Conservation (phyloP, 805 yeast genomes). For the Cyberlindnera petersonii region DNA sequence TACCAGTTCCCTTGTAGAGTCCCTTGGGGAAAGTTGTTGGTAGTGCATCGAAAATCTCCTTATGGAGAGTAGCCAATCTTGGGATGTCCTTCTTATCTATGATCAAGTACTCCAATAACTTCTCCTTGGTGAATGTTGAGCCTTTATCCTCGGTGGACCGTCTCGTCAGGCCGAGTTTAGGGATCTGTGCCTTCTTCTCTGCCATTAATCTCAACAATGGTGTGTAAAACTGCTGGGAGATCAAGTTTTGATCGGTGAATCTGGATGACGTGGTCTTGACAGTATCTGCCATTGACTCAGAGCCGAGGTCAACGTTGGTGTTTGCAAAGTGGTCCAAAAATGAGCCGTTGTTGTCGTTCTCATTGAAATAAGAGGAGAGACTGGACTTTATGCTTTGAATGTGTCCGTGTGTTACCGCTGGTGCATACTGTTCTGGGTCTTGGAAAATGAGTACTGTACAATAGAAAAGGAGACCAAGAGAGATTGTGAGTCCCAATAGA, state of each 20-base stretch:
- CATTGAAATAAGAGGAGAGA: conserved; percentile 8
- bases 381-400: conserved; percentile 5
- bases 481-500: neutral
- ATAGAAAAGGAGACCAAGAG: conserved; percentile 10
- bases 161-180: conserved; percentile 10
- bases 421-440: conserved; percentile 11
- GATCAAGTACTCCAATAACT: conserved; percentile 12
- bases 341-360: conserved; percentile 12
- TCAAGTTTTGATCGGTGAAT: neutral
- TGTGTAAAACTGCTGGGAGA: conserved; percentile 18
- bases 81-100: conserved; percentile 33
- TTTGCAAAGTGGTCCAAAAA: conserved; percentile 9
- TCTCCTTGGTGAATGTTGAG: conserved; percentile 39
- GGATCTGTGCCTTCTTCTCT: conserved; percentile 14
- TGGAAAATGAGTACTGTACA: conserved; percentile 4
- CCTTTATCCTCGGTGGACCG: conserved; percentile 46
- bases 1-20: conserved; percentile 20
- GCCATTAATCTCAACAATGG: conserved; percentile 14
- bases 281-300: neutral
- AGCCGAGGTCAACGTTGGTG: conserved; percentile 8
- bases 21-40: conserved; percentile 35
- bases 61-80: conserved; percentile 43
- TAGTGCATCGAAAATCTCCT: conserved; percentile 38
- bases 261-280: conserved; percentile 1
- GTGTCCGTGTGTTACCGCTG: conserved; percentile 5